Percentiles rank a stretch among this genome's conserved stretches.
phyloP scores from a whole-genome alignment of 2,329 filamentous ascomycete genomes.

The Mycogone perniciosa region DNA sequence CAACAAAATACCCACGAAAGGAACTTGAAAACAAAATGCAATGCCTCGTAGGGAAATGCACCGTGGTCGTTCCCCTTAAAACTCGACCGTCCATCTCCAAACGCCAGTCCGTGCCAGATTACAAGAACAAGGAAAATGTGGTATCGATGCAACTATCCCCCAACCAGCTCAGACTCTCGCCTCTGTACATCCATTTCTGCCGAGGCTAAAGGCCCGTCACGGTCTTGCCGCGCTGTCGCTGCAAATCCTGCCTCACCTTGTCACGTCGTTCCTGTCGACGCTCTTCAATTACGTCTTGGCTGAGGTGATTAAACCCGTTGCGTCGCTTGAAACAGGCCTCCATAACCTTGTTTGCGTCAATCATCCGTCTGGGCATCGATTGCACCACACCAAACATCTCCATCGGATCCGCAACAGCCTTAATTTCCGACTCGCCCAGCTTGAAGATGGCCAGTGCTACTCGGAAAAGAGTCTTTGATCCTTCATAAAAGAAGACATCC shows the following conservation, averaged over 20 bases:
- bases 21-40: not conserved
- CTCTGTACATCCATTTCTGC: slow-evolving; percentile 34
- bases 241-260: slow-evolving; percentile 39
- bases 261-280: slow-evolving; percentile 63
- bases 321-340: slow-evolving; percentile 76
- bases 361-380: slow-evolving; percentile 68
- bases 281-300: slow-evolving; percentile 74
- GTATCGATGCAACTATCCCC: slow-evolving; percentile 8
- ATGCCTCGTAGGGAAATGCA: slow-evolving; percentile 8
- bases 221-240: slow-evolving; percentile 21
- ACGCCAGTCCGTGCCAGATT: slow-evolving; percentile 6
- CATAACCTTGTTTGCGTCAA: slow-evolving; percentile 77
- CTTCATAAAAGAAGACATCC: slow-evolving; percentile 95
- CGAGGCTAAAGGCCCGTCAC: slow-evolving; percentile 25
- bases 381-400: slow-evolving; percentile 96
- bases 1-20: not conserved
- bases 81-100: slow-evolving; percentile 1
- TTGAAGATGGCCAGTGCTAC: slow-evolving; percentile 91
- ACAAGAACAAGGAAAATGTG: slow-evolving; percentile 8
- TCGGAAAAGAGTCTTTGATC: slow-evolving; percentile 87
- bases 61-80: slow-evolving; percentile 3
- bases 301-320: slow-evolving; percentile 75
- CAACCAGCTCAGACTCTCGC: slow-evolving; percentile 20
- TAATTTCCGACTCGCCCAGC: slow-evolving; percentile 73
- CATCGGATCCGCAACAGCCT: slow-evolving; percentile 75